These are phyloP conservation scores for Gossypium arboreum DNA, from an alignment of 345 rosid species.

Conservation along the genomic window DNA sequence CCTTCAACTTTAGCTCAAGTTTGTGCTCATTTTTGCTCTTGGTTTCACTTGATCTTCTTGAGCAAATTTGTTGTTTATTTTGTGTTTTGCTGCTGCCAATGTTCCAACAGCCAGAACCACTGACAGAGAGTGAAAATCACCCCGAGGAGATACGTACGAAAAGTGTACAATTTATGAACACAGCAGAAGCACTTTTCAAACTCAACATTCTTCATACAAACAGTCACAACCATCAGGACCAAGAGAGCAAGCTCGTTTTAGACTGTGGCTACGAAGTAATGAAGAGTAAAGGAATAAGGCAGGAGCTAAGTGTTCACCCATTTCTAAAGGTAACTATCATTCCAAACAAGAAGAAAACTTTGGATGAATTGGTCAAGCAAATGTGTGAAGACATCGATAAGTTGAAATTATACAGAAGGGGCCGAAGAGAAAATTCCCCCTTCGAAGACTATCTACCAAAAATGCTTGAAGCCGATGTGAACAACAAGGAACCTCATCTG, in stretches of 20 bases:
- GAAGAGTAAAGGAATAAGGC: constrained; percentile 70
- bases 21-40: too few species aligned
- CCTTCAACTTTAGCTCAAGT: too few species aligned
- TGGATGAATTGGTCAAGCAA: constrained; percentile 61
- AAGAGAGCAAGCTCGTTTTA: constrained; percentile 48
- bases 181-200: constrained; percentile 76
- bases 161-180: constrained; percentile 60
- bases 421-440: constrained; percentile 28
- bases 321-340: constrained; percentile 36
- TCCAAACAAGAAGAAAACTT: constrained; percentile 31
- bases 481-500: constrained; percentile 45
- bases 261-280: constrained; percentile 81
- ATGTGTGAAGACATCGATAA: constrained; percentile 48
- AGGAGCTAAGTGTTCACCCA: constrained; percentile 72
- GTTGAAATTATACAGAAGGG: constrained; percentile 49
- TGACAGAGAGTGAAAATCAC: constrained; percentile 52
- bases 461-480: constrained; percentile 60
- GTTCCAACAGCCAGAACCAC: constrained; percentile 37
- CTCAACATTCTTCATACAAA: constrained; percentile 43
- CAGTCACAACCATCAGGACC: constrained; percentile 27
- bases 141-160: constrained; percentile 57
- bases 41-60: too few species aligned
- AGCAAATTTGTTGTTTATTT: too few species aligned
- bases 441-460: constrained; percentile 56
- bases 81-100: too few species aligned